phyloP scores from a whole-genome alignment of 2,329 filamentous ascomycete genomes.

The Aureobasidium sp. region DNA sequence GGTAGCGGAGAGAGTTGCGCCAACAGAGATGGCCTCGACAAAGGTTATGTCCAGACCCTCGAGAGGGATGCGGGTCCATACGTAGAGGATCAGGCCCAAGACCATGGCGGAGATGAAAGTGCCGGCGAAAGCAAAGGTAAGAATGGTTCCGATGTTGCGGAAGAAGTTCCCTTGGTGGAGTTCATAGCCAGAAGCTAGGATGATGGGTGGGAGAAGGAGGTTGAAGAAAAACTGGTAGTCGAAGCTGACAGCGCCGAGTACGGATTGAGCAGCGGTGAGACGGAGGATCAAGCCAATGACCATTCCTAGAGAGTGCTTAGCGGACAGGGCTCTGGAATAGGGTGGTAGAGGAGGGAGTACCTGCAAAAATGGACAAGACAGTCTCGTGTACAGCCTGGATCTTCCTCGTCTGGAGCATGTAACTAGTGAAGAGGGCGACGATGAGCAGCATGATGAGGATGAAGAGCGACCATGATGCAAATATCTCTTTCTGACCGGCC shows the following conservation, averaged over 20 bases:
- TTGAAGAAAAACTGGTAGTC: conserved; percentile 99
- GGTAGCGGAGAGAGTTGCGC: conserved; percentile 91
- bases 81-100: conserved; percentile 76
- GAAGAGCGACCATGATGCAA: conserved; percentile 93
- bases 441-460: conserved; percentile 94
- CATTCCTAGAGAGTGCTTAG: conserved; percentile 61
- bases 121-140: conserved; percentile 95
- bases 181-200: conserved; percentile 94
- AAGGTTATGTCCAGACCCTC: conserved; percentile 82
- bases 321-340: not conserved
- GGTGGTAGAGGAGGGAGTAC: conserved; percentile 39
- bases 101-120: conserved; percentile 97
- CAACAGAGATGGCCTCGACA: conserved; percentile 92
- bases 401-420: conserved; percentile 91
- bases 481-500: conserved; percentile 85
- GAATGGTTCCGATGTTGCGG: conserved; percentile 91
- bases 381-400: conserved; percentile 98
- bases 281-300: conserved; percentile 84
- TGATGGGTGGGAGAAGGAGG: conserved; percentile 94
- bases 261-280: conserved; percentile 70
- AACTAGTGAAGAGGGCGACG: conserved; percentile 90
- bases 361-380: conserved; percentile 94
- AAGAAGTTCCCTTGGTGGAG: conserved; percentile 99
- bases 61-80: conserved; percentile 82
- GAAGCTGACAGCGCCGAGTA: conserved; percentile 88